These are phyloP conservation scores for Fraxinus latifolia DNA, from an alignment of 305 asterid genomes.

Conservation along the genomic window DNA sequence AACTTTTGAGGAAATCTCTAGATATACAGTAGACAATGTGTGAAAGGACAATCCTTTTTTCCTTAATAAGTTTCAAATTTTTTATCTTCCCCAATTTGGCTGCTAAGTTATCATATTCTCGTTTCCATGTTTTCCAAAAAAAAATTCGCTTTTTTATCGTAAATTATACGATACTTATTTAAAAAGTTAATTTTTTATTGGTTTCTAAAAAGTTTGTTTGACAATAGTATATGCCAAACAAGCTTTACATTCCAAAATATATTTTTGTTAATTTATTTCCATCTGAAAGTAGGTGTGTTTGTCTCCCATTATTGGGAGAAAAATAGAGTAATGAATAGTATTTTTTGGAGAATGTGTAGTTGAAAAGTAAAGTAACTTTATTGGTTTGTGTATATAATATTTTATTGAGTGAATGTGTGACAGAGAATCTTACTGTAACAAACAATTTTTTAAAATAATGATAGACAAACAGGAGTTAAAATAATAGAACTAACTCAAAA, in stretches of 20 bases:
- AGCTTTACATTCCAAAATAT: not conserved
- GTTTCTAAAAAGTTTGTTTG: not conserved
- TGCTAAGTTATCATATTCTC: not conserved
- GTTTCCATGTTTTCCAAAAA: not conserved
- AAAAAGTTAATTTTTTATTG: not conserved
- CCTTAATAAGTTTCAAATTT: not conserved
- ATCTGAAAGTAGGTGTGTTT: too few relatives aligned
- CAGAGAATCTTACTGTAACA: too few relatives aligned
- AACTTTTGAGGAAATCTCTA: conserved; percentile 18
- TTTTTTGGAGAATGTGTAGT: too few relatives aligned
- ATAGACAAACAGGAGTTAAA: too few relatives aligned
- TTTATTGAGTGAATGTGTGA: too few relatives aligned
- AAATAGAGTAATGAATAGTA: too few relatives aligned
- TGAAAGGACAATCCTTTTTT: not conserved
- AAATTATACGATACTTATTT: not conserved
- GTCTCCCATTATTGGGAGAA: too few relatives aligned
- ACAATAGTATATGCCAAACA: not conserved
- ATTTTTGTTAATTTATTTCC: not conserved
- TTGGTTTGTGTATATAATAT: too few relatives aligned
- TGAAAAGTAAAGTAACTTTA: too few relatives aligned
- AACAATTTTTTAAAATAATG: too few relatives aligned
- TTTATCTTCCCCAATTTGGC: not conserved
- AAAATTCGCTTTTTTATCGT: not conserved
- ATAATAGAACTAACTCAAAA: not conserved
- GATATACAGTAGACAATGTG: conserved; percentile 7